Percentiles rank a stretch among this genome's conserved stretches.
Evolutionary conservation across 2,329 filamentous ascomycete genomes (phyloP).

Genomic region (Aspergillus pseudonomiae): DNA sequence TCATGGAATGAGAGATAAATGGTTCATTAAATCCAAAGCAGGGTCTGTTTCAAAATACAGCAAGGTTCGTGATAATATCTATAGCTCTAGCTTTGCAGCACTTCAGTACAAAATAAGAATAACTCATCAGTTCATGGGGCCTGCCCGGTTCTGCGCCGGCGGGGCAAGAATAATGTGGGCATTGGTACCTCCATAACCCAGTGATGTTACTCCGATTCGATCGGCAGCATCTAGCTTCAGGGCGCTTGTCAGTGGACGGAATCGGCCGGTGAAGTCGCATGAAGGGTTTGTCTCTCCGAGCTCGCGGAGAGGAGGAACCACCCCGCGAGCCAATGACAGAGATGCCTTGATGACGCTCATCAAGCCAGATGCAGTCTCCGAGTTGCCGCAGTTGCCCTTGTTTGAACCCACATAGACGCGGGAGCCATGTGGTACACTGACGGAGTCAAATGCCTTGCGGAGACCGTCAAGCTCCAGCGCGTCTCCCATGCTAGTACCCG

Average conservation of each 20-base stretch:
- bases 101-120: neutral
- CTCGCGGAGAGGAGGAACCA: neutral
- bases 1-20: no score
- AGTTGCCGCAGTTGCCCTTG: neutral
- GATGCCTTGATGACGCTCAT: neutral
- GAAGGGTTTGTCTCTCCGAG: neutral
- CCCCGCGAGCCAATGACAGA: neutral
- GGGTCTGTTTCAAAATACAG: no score
- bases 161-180: neutral
- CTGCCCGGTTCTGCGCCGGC: neutral
- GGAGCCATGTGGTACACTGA: neutral
- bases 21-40: no score
- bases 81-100: neutral
- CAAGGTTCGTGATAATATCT: conserved; percentile 15
- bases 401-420: neutral
- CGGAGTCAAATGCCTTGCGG: neutral
- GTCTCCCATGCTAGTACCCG: neutral
- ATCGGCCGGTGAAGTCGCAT: neutral
- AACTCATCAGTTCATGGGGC: neutral
- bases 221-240: neutral
- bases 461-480: neutral
- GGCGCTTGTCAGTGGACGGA: neutral
- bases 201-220: neutral
- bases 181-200: neutral
- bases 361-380: neutral